Base-by-base conservation (phyloP, 140 eudicot genomes). In the Senecio squalidus region DNA sequence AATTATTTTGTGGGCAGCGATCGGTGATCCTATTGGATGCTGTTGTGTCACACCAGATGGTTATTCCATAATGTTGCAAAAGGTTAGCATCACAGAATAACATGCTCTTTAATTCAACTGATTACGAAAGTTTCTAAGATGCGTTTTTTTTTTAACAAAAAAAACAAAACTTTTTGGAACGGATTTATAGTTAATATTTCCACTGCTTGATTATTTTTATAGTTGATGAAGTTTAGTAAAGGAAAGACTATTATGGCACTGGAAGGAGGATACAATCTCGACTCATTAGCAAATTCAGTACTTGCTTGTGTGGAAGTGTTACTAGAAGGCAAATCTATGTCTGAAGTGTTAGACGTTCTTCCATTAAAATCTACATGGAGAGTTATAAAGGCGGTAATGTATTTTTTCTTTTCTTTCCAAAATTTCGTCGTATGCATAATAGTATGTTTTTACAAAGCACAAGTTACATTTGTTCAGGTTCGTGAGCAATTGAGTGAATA, bases 241-340 rank as follows among this genome's bases (percentile, higher is more conserved):
- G 98, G 98, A 60, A 92, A 82, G 76, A 76, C 87, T 55, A 69
- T 92, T 28, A 78, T 92, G 85, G 96, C 89, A 15, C 77, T 92
- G 52, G 98, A 92, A 77, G 98, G 98, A 48, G 98, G 98, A 50
- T 92, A 92, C 62, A 84, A 92, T 78, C 92, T 84, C 61, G 66
- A 75, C 27, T 87, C 98, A 23, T 49, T 92, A 60, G 93, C 95
- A 66, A 75, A 78, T 62, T 92, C 98, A 55, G 98, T 38, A 16
- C 74, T 60, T 49, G 89, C 95, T 50, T 92, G 98, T 82, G 87
- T 84, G 43, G 71, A 92, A 72, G 86, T 82, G 22, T 70, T 92
- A 64, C 76, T 87, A 40, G 84, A 77, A 18, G 84, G 72, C 27
- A 75, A 80, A 62, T 82, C 74, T 16, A 34, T 79, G 55, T 18